phyloP scores from a whole-genome alignment of 495 filamentous ascomycete genomes.

The Astrothelium macrocarpum region DNA sequence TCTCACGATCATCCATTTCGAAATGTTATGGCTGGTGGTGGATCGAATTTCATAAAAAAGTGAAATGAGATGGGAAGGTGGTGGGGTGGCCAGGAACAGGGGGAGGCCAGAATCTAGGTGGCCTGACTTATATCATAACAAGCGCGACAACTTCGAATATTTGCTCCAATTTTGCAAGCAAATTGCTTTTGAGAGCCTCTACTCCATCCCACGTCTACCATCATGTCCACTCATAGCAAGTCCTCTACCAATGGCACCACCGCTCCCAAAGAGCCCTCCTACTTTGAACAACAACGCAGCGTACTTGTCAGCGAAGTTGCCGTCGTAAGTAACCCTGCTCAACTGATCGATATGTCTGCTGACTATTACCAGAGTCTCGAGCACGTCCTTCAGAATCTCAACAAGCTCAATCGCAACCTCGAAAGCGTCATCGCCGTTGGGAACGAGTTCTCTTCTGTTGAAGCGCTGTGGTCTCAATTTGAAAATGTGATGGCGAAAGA shows the following conservation, averaged over 20 bases:
- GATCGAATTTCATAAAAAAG: too few species aligned
- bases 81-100: too few species aligned
- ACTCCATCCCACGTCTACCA: not conserved
- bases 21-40: too few species aligned
- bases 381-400: constrained; percentile 89
- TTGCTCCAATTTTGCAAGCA: too few species aligned
- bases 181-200: not conserved
- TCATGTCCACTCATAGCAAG: not conserved
- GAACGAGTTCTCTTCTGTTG: constrained; percentile 93
- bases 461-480: constrained; percentile 93
- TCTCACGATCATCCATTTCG: too few species aligned
- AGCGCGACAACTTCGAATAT: too few species aligned
- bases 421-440: constrained; percentile 93
- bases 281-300: constrained; percentile 74
- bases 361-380: constrained; percentile 60
- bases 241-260: constrained; percentile 2
- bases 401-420: constrained; percentile 82
- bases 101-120: too few species aligned
- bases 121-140: too few species aligned
- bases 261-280: constrained; percentile 21
- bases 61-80: too few species aligned
- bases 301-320: constrained; percentile 70
- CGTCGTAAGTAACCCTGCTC: constrained; percentile 38
- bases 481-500: constrained; percentile 87
- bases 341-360: not conserved